Evolutionary conservation across 2,329 filamentous ascomycete species (phyloP).

Genomic region (Endothia cerciana): DNA sequence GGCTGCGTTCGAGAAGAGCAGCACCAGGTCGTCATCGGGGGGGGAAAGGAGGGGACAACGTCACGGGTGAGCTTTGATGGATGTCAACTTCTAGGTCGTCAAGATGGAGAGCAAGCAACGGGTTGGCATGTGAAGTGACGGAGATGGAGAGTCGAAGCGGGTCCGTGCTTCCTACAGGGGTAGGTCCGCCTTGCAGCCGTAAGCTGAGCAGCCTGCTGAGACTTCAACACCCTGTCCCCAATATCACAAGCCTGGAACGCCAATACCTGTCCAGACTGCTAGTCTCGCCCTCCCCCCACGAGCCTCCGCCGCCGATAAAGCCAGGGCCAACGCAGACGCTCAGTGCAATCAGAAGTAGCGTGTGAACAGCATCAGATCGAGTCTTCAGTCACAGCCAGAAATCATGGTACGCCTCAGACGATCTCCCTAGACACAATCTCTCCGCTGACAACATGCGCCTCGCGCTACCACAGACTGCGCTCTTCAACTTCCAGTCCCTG

Average conservation of each 20-base stretch:
- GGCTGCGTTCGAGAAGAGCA: conserved; percentile 1
- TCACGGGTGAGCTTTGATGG: not conserved
- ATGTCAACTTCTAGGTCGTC: not conserved
- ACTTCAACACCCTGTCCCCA: conserved; percentile 27
- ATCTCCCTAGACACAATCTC: not conserved
- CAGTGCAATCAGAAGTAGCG: not conserved
- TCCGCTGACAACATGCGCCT: conserved; percentile 24
- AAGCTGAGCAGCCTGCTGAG: not conserved
- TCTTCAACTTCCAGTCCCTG: conserved; percentile 99
- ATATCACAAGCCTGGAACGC: conserved; percentile 14
- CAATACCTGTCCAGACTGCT: conserved; percentile 3
- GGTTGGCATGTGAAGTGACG: conserved; percentile 11
- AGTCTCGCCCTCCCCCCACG: not conserved
- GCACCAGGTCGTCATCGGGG: not conserved
- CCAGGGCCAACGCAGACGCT: not conserved
- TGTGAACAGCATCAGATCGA: not conserved
- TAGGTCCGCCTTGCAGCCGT: conserved; percentile 8
- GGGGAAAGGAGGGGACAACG: not conserved
- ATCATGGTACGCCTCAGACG: conserved; percentile 34
- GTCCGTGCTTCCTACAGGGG: conserved; percentile 20
- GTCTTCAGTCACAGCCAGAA: conserved; percentile 1
- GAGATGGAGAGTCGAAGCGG: conserved; percentile 1
- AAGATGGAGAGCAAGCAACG: not conserved
- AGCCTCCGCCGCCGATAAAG: not conserved
- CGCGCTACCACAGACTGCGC: conserved; percentile 76